phyloP scores from a whole-genome alignment of 139 green algal species.

The Tetradesmus lagerheimii region DNA sequence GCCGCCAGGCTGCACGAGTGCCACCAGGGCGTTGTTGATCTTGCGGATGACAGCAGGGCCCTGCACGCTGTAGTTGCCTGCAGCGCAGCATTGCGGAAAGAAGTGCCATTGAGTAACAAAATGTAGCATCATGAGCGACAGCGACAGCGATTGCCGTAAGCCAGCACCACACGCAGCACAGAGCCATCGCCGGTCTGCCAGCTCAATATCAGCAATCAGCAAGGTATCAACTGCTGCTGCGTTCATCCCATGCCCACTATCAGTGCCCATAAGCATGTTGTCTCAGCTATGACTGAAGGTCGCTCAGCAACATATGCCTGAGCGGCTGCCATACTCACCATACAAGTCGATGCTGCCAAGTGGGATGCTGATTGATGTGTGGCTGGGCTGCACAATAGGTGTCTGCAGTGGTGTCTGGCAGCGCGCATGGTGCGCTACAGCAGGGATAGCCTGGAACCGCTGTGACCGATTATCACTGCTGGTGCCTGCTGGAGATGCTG shows the following conservation, averaged over 20 bases:
- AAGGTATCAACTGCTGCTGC: too few species aligned
- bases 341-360: constrained; percentile 32
- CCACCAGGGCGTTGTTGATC: constrained; percentile 35
- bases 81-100: not conserved
- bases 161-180: too few species aligned
- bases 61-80: constrained; percentile 16
- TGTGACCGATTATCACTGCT: not conserved
- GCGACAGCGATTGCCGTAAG: too few species aligned
- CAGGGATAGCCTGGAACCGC: not conserved
- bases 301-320: too few species aligned
- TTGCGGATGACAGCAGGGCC: constrained; percentile 39
- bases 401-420: constrained; percentile 10
- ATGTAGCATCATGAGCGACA: too few species aligned
- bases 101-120: too few species aligned
- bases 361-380: constrained; percentile 28
- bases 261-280: too few species aligned
- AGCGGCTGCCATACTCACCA: constrained; percentile 3
- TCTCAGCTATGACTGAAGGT: too few species aligned
- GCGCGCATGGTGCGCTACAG: constrained; percentile 16
- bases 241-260: too few species aligned
- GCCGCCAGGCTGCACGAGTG: constrained; percentile 31
- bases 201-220: too few species aligned
- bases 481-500: not conserved
- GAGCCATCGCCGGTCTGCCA: too few species aligned
- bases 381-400: not conserved